These are phyloP conservation scores for Penicillium verhagenii DNA, from an alignment of 495 filamentous ascomycete genomes.

Conservation along the genomic window DNA sequence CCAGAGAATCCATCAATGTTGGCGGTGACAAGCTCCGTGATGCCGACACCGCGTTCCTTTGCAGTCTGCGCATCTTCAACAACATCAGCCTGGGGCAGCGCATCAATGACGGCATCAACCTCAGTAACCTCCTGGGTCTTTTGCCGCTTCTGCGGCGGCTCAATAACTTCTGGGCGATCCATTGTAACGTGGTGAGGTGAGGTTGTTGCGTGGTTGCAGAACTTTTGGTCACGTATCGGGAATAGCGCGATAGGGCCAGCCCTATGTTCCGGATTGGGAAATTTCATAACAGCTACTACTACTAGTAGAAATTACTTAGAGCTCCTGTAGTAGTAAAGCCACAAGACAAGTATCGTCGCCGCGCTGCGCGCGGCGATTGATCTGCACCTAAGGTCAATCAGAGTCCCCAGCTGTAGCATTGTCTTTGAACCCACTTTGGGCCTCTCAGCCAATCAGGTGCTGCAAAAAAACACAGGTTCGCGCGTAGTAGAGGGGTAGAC, in stretches of 20 bases:
- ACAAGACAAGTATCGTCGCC: too few relatives aligned
- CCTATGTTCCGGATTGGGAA: constrained; percentile 22
- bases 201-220: constrained; percentile 7
- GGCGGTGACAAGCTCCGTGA: constrained; percentile 53
- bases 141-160: constrained; percentile 45
- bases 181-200: constrained; percentile 21
- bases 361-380: too few relatives aligned
- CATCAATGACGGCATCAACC: constrained; percentile 14
- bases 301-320: too few relatives aligned
- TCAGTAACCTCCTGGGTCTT: constrained; percentile 37
- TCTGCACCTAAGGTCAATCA: too few relatives aligned
- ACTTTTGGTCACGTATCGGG: constrained; percentile 24
- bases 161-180: constrained; percentile 39
- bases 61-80: constrained; percentile 28
- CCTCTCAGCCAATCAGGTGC: too few relatives aligned
- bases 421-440: too few relatives aligned
- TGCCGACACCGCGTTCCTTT: constrained; percentile 55
- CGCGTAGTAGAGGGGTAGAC: too few relatives aligned
- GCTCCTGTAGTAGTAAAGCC: too few relatives aligned
- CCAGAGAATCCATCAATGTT: constrained; percentile 52
- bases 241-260: constrained; percentile 24
- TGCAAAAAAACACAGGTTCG: too few relatives aligned
- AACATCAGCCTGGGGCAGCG: constrained; percentile 4
- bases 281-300: background rate
- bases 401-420: too few relatives aligned